Conservation (phyloP, 305 asterid species). For the Plantago coronopus region DNA sequence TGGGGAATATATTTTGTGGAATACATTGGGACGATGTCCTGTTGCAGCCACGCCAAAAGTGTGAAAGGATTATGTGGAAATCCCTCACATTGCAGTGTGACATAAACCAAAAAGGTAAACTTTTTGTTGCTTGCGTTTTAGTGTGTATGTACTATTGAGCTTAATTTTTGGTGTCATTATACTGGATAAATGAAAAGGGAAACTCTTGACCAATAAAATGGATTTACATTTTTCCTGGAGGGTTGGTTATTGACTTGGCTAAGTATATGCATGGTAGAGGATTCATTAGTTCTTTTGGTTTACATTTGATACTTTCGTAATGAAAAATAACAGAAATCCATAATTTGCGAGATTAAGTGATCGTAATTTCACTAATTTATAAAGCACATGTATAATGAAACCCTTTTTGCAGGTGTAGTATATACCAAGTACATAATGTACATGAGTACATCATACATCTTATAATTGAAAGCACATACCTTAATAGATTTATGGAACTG, state of each 20-base stretch:
- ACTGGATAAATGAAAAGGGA: neutral
- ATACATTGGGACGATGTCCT: constrained; percentile 90
- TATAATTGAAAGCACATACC: constrained; percentile 28
- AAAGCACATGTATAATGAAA: constrained; percentile 1
- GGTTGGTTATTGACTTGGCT: too few species aligned
- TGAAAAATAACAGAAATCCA: too few species aligned
- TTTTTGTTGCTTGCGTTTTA: constrained; percentile 18
- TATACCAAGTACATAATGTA: constrained; percentile 16
- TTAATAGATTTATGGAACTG: constrained; percentile 22
- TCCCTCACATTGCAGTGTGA: constrained; percentile 10
- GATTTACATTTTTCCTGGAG: too few species aligned
- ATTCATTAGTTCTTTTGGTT: too few species aligned
- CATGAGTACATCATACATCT: constrained; percentile 13
- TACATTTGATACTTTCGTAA: too few species aligned
- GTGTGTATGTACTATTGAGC: neutral
- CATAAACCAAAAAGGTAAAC: constrained; percentile 6
- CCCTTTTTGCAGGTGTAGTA: constrained; percentile 13
- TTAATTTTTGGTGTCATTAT: neutral
- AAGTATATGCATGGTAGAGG: too few species aligned
- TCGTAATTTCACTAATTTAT: constrained; percentile 17
- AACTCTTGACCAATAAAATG: too few species aligned
- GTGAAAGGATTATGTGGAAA: constrained; percentile 24
- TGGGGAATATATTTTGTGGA: constrained; percentile 94
- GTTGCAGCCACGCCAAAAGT: constrained; percentile 66
- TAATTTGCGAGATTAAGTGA: constrained; percentile 5